Conservation (phyloP, 768 basidiomycete genomes). For the Boletus vinaceobasis region DNA sequence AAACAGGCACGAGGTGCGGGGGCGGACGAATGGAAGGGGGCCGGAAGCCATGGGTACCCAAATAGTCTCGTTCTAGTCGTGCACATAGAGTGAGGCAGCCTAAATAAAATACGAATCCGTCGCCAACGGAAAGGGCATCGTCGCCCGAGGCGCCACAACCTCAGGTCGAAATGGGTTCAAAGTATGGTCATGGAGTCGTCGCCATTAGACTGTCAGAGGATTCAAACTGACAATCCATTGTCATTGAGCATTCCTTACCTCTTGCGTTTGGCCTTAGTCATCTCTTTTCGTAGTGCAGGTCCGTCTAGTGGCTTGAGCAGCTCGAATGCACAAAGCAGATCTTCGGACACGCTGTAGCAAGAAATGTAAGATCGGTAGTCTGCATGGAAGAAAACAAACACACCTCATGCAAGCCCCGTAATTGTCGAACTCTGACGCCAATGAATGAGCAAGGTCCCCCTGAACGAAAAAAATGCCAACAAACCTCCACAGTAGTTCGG, state of each 20-base stretch:
- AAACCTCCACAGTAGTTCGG: constrained; percentile 95
- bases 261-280: constrained; percentile 98
- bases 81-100: constrained; percentile 19
- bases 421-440: constrained; percentile 78
- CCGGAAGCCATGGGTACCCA: constrained; percentile 26
- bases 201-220: constrained; percentile 30
- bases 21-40: constrained; percentile 14
- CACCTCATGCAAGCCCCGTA: constrained; percentile 95
- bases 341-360: constrained; percentile 80
- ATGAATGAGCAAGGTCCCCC: constrained; percentile 15
- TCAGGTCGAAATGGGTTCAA: not conserved
- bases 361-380: constrained; percentile 13
- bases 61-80: constrained; percentile 25
- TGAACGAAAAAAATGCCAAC: constrained; percentile 29
- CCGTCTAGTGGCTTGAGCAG: constrained; percentile 94
- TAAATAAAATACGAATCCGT: constrained; percentile 18
- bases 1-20: constrained; percentile 20
- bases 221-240: not conserved
- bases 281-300: constrained; percentile 92
- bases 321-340: constrained; percentile 96
- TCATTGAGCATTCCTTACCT: constrained; percentile 47
- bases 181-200: constrained; percentile 27
- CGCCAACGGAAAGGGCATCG: constrained; percentile 8
- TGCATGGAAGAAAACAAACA: constrained; percentile 10
- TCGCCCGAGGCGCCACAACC: constrained; percentile 4